Evolutionary conservation across 169 alveolate species (phyloP), one percentile per base, ranked within the genome.

Genomic region (Cryptosporidium ryanae): DNA sequence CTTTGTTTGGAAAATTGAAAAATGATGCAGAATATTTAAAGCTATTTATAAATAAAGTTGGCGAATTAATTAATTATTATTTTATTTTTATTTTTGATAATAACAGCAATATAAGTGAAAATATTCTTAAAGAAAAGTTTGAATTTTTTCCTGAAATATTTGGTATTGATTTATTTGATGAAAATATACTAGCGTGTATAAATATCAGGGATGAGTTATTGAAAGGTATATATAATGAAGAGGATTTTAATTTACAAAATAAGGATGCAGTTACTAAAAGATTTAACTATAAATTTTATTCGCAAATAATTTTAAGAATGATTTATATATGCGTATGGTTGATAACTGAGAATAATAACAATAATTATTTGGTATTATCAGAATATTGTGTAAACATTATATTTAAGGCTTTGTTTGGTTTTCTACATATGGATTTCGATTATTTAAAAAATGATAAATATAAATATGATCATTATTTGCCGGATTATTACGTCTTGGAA

Each of bases 251-350:
- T 52, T 2, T 18, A 29, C 50, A 6, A 0, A n/a, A n/a, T 12
- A 65, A 68, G 31, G 57, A 68, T 27, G 67, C 23, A 34, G 55
- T 68, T 55, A 0, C 25, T 25, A 65, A 68, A 2, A 68, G 83
- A 27, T 32, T 68, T 43, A 49, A 68, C 34, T 68, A 68, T 29
- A 68, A 54, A 54, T 68, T 68, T 52, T 68, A 68, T 25, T 68
- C 83, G 13, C 83, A 68, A 23, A 12, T 68, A 52, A 68, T 68
- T 25, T 50, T 68, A 21, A 21, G 83, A 29, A 68, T 68, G 83
- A 55, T 68, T 7, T 68, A 68, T 31, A 18, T 68, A 8, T 68
- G 83, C 7, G 55, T 64, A 38, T 68, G 83, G 83, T 49, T 68
- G 50, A 54, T 68, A 50, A 50, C 55, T 12, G 83, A 68, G 18